A percentile compares a stretch with the other conserved stretches of the same genome.
phyloP scores from a whole-genome alignment of 345 rosid genomes.

The Eucalyptus globulus region DNA sequence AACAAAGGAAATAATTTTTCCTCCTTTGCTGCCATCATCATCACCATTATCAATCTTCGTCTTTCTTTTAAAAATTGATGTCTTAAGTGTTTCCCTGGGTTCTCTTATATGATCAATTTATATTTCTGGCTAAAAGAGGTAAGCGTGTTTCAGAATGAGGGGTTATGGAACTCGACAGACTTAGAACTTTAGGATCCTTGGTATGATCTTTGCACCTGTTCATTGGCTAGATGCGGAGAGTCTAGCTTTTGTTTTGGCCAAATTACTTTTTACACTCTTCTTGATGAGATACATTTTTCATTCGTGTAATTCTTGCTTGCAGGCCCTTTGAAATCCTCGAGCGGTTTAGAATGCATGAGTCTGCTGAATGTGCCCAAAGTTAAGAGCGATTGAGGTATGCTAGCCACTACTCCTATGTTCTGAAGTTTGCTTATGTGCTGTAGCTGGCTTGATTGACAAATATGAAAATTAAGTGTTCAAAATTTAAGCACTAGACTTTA shows the following conservation, averaged over 20 bases:
- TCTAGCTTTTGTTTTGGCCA: background rate
- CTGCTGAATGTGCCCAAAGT: slow-evolving; percentile 10
- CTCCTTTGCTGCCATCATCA: background rate
- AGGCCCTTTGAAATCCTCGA: slow-evolving; percentile 10
- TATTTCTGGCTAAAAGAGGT: background rate
- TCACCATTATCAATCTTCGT: background rate
- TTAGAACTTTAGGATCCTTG: background rate
- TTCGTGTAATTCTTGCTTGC: background rate
- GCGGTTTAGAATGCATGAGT: slow-evolving; percentile 6
- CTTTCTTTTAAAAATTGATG: background rate
- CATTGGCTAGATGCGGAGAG: background rate
- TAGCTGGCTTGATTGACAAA: background rate
- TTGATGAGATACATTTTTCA: background rate
- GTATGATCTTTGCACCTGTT: background rate
- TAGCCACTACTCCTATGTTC: background rate
- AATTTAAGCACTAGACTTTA: background rate
- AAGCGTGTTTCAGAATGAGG: background rate
- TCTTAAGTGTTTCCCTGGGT: background rate
- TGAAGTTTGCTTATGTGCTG: background rate
- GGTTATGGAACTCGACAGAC: background rate
- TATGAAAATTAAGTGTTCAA: background rate
- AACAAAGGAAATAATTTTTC: background rate
- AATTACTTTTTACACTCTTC: background rate
- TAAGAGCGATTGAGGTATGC: background rate
- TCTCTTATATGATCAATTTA: background rate